A percentile compares a stretch with the other conserved stretches of the same genome.
Conservation (phyloP, 2,329 filamentous ascomycete species). For the Botrytis tulipae region DNA sequence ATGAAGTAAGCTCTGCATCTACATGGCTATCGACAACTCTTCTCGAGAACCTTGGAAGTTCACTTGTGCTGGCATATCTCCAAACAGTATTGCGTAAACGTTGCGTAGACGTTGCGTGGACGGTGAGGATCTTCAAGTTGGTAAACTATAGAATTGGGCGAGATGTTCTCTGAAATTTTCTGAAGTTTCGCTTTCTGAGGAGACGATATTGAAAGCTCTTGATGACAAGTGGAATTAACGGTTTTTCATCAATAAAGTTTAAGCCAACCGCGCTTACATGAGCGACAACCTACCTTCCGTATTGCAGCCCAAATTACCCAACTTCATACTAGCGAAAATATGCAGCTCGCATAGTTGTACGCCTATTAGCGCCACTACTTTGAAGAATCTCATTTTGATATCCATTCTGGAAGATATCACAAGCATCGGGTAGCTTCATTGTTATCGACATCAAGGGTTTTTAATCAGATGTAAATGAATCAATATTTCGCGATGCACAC, state of each 20-base stretch:
- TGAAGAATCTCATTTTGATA: neutral
- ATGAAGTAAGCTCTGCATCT: neutral
- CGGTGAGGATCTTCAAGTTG: neutral
- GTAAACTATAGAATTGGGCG: neutral
- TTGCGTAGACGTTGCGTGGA: neutral
- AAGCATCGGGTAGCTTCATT: neutral
- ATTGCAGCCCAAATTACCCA: neutral
- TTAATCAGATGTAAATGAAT: neutral
- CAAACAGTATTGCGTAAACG: neutral
- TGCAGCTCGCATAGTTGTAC: neutral
- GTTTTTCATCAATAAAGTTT: neutral
- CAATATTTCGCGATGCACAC: neutral
- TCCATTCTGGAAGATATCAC: neutral
- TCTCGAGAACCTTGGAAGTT: neutral
- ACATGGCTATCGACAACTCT: neutral
- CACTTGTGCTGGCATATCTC: neutral
- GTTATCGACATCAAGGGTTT: neutral
- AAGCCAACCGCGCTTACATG: neutral
- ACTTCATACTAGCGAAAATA: conserved; percentile 2
- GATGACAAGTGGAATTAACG: neutral
- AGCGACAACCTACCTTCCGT: neutral
- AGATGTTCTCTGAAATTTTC: neutral
- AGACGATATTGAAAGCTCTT: neutral
- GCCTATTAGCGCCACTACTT: conserved; percentile 9
- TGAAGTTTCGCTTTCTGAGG: neutral